phyloP scores from a whole-genome alignment of 306 rosid genomes.

The Vachellia pachyceras region DNA sequence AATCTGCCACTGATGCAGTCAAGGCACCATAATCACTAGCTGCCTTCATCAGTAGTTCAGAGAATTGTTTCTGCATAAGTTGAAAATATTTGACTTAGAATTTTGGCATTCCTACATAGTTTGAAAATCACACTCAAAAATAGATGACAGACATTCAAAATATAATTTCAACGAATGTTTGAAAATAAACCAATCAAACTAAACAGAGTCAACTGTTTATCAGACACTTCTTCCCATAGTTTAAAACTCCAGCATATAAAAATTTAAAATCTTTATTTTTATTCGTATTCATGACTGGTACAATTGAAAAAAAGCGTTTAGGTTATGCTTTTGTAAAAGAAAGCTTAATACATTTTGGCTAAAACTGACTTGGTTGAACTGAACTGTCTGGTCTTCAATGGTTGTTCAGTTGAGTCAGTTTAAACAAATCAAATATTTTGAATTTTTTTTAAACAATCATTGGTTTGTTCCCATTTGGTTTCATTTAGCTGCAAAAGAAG shows the following conservation, averaged over 20 bases:
- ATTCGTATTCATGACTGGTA: too few species aligned
- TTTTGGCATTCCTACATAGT: background rate
- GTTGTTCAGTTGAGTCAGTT: background rate
- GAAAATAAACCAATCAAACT: background rate
- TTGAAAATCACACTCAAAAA: background rate
- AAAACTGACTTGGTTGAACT: background rate
- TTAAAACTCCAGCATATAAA: background rate
- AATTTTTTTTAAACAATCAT: background rate
- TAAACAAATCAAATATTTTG: background rate
- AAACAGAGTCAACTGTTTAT: background rate
- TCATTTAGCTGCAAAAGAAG: background rate
- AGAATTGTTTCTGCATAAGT: constrained; percentile 85
- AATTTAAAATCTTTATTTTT: too few species aligned
- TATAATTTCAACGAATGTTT: background rate
- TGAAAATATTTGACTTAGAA: constrained; percentile 40
- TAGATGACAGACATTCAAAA: constrained; percentile 11
- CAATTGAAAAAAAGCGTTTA: too few species aligned
- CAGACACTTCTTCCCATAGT: background rate
- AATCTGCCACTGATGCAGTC: constrained; percentile 93
- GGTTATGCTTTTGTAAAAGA: background rate
- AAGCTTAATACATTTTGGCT: background rate
- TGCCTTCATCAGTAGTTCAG: constrained; percentile 93
- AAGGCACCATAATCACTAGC: constrained; percentile 96
- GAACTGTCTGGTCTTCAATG: background rate
- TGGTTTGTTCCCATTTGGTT: background rate